Conservation (phyloP, 164 flowering plant genomes). For the Stephania japonica region DNA sequence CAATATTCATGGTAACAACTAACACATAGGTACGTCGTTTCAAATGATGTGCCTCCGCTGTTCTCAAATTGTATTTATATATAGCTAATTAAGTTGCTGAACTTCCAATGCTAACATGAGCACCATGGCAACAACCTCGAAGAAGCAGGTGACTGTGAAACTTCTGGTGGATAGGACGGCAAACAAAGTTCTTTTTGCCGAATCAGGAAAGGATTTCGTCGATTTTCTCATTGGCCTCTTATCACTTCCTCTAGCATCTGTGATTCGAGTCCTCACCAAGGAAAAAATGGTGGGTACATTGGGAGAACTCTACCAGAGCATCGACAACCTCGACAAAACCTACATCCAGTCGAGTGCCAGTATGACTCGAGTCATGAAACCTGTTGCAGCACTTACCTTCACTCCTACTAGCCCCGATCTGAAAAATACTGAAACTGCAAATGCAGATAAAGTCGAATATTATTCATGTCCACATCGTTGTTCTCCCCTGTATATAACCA, state of each 20-base stretch:
- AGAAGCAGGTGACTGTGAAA: neutral
- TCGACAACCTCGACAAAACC: neutral
- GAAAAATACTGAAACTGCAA: too few relatives aligned
- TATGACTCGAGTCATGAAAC: neutral
- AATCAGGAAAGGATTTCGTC: slow-evolving; percentile 1
- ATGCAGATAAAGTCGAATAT: too few relatives aligned
- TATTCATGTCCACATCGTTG: too few relatives aligned
- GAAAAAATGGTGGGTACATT: neutral
- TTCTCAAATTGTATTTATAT: too few relatives aligned
- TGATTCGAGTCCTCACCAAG: neutral
- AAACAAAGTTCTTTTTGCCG: slow-evolving; percentile 3
- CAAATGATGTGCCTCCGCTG: too few relatives aligned
- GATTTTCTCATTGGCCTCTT: neutral
- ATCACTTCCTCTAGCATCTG: neutral
- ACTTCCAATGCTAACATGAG: too few relatives aligned
- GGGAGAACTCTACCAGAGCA: neutral
- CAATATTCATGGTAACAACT: too few relatives aligned
- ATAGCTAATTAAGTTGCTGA: too few relatives aligned
- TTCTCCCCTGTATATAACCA: too few relatives aligned
- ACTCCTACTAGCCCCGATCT: too few relatives aligned
- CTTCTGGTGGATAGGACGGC: neutral
- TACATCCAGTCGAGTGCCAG: neutral
- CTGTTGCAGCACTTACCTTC: neutral
- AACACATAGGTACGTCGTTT: too few relatives aligned
- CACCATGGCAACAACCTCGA: neutral